Evolutionary conservation across 23 red algal species (phyloP), one percentile per base, ranked within the genome.

Genomic region (Gracilaria vermiculophylla): DNA sequence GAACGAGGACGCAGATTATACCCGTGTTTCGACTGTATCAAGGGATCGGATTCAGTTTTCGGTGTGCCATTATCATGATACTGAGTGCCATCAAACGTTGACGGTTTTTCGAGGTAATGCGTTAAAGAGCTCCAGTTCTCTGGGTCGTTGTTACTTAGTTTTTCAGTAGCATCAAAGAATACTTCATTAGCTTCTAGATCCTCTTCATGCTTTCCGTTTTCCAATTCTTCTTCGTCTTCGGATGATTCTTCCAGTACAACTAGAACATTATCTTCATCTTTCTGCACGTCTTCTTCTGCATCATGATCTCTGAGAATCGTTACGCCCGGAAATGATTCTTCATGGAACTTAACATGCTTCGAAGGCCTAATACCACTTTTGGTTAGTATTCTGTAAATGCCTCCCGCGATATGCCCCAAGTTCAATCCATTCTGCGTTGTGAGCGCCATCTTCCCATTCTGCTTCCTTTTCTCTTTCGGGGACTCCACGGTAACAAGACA

Each of bases 311-410:
- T 23, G 21, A 65, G 1, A 15, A 62, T 34, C 21, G 33, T 32
- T 14, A 6, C 23, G 15, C 81, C 81, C 16, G 81, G 42, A 1
- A 70, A 73, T 11, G 11, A 4, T 21, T 45, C 23, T 9, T 86
- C 81, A 27, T 44, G 42, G 62, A 72, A 56, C 6, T 42, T 60
- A 3, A 72, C 41, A 53, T 86, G 81, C 62, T 74, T 86, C n/a
- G 45, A 35, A 13, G 6, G 19, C 2, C 12, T 0, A n/a, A 53
- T 32, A 24, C 64, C 64, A 32, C 20, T 32, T 14, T 20, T 13
- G 39, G 61, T 53, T n/a, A 86, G 23, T 5, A 86, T 54, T 16
- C 6, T 70, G 62, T 74, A 72, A 17, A 87, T 5, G 12, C 83
- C 83, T 51, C 48, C 83, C 0, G 76, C 48, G 4, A 21, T 43